Evolutionary conservation across 2,329 filamentous ascomycete genomes (phyloP), one percentile per base, ranked within the genome.

Genomic region (Onygenales sp.): DNA sequence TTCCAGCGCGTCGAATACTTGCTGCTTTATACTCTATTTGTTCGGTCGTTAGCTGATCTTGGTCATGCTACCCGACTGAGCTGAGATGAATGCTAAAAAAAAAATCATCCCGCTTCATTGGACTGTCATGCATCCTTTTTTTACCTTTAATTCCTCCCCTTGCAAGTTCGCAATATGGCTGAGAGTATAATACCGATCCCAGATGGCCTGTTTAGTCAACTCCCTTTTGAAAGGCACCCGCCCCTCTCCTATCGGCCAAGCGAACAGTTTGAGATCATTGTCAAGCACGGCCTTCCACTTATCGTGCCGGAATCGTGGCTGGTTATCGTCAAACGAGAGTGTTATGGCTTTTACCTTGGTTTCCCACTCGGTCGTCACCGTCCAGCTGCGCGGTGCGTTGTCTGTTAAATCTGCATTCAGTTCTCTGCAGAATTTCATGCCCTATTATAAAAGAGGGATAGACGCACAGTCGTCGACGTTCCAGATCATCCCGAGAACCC

Each of bases 401-500:
- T 87, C 82, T 85, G 45, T n/a, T 39, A 3, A 7, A 39, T 39
- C 9, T 39, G 7, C 13, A 39, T 39, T 10, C 9, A 39, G 36
- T 39, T 39, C 9, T 39, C 9, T 39, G 9, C 36, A 39, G 9
- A 7, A n/a, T 9, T n/a, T 3, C 5, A 27, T 48, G 14, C 14
- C 6, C 5, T 45, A 6, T 42, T 17, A 57, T 33, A 58, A 14
- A 39, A 49, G 5, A 44, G 11, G 35, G 54, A 56, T 17, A 5
- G 52, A 70, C 77, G 62, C 69, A 84, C 84, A 87, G 58, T 86
- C 82, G 65, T 88, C 85, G 55, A 84, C 73, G 60, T 88, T 89
- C 86, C 86, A 89, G 51, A 89, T 83, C 65, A 87, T 67, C 11
- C 82, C 85, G 32, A 89, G 72, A 32, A 75, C 74, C 6, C 78